Conservation (phyloP, 345 rosid genomes). For the Sonneratia alba region DNA sequence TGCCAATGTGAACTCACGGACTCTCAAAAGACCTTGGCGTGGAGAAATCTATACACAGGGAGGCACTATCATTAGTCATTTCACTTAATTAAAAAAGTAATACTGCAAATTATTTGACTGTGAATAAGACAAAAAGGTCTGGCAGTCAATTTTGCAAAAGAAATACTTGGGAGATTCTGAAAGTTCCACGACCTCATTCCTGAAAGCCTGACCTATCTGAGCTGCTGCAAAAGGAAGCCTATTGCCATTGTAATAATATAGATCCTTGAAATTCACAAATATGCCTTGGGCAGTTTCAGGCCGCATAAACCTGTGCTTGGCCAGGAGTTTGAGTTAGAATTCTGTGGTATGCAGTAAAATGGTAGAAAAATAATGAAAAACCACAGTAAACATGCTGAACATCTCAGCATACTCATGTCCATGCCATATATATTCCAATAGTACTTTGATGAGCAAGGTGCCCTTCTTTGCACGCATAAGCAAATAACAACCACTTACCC, state of each 20-base stretch:
- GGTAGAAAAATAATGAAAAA: not conserved
- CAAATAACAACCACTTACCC: slow-evolving; percentile 41
- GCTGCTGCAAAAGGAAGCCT: slow-evolving; percentile 98
- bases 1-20: slow-evolving; percentile 89
- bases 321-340: not conserved
- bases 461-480: not conserved
- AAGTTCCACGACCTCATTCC: slow-evolving; percentile 66
- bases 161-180: not conserved
- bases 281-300: slow-evolving; percentile 99
- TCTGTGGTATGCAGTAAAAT: not conserved
- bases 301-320: slow-evolving; percentile 67
- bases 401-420: not conserved
- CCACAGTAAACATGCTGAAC: not conserved
- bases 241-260: slow-evolving; percentile 82
- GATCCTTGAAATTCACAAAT: slow-evolving; percentile 80
- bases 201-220: slow-evolving; percentile 95
- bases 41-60: slow-evolving; percentile 62
- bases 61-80: slow-evolving; percentile 1
- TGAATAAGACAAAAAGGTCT: not conserved
- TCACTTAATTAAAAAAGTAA: not conserved
- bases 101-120: not conserved
- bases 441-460: not conserved
- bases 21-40: slow-evolving; percentile 95
- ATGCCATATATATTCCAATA: not conserved
- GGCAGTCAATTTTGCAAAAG: not conserved